These are phyloP conservation scores for Cystobasidium pallidum DNA, from an alignment of 1,284 basidiomycete species.

Conservation along the genomic window DNA sequence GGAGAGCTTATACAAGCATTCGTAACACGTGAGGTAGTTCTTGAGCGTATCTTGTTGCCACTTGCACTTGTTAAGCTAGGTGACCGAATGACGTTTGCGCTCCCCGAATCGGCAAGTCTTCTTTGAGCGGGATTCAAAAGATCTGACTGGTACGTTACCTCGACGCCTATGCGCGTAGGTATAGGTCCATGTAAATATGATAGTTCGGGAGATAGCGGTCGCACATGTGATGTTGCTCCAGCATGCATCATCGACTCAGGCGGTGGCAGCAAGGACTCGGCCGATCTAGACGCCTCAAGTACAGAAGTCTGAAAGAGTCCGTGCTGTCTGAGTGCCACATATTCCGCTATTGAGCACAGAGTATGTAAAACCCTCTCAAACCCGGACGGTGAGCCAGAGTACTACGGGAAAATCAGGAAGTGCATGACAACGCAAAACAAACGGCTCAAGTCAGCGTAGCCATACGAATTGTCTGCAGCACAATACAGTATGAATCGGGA, in stretches of 20 bases:
- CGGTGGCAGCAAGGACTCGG: constrained; percentile 13
- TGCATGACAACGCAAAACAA: neutral
- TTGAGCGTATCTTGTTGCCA: constrained; percentile 41
- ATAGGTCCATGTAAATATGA: neutral
- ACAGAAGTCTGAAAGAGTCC: constrained; percentile 38
- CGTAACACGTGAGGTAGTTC: constrained; percentile 16
- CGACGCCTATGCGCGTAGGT: too few species aligned
- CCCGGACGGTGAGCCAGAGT: constrained; percentile 43
- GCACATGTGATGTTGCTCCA: constrained; percentile 34
- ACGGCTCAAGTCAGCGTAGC: constrained; percentile 51
- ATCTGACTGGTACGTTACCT: neutral
- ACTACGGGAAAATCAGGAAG: constrained; percentile 50
- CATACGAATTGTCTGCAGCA: constrained; percentile 63
- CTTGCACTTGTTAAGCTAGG: constrained; percentile 20
- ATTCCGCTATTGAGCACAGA: constrained; percentile 45
- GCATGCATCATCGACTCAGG: neutral
- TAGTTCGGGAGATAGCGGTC: neutral
- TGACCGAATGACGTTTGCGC: neutral
- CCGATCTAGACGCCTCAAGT: constrained; percentile 37
- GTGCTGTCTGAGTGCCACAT: constrained; percentile 46
- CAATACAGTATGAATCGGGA: constrained; percentile 55
- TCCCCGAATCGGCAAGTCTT: neutral
- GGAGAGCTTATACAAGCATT: neutral
- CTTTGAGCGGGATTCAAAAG: neutral
- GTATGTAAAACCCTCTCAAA: constrained; percentile 44